Conservation (phyloP, 176 grass and related monocot genomes). For the Puccinellia tenuiflora region DNA sequence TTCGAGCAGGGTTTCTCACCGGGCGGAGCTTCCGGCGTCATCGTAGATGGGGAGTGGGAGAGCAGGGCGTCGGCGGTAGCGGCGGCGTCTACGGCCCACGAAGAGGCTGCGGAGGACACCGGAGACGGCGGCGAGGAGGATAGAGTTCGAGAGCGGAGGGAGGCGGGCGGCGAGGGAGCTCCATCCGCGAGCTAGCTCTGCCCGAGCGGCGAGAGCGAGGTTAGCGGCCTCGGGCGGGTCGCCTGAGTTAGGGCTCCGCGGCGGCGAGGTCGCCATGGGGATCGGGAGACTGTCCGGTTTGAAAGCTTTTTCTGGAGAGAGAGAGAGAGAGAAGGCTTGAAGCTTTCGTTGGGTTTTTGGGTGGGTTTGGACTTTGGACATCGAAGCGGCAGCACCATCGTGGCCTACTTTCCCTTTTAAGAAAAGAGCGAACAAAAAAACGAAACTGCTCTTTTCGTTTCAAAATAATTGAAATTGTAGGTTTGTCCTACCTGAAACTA, state of each 20-base stretch:
- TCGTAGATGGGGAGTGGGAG: constrained; percentile 34
- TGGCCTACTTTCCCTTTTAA: no score
- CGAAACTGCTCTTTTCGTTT: no score
- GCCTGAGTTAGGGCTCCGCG: constrained; percentile 37
- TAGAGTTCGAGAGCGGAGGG: constrained; percentile 20
- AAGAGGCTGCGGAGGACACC: constrained; percentile 30
- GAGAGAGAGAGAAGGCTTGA: neutral
- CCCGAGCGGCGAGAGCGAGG: neutral
- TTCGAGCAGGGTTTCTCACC: constrained; percentile 27
- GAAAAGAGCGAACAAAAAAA: no score
- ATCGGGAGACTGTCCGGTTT: neutral
- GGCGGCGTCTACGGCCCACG: neutral
- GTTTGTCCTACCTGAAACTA: no score
- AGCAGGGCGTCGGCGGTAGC: constrained; percentile 20
- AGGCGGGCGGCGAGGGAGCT: constrained; percentile 27
- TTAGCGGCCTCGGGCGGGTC: neutral
- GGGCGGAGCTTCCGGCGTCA: constrained; percentile 11
- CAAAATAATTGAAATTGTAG: no score
- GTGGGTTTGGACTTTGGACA: neutral
- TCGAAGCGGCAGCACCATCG: no score
- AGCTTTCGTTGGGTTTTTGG: constrained; percentile 9
- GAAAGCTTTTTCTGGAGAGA: neutral
- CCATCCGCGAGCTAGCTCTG: constrained; percentile 20
- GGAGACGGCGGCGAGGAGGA: constrained; percentile 31
- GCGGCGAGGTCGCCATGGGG: constrained; percentile 31